Evolutionary conservation across 2,329 filamentous ascomycete species (phyloP).

Genomic region (Stromatinia cepivora): DNA sequence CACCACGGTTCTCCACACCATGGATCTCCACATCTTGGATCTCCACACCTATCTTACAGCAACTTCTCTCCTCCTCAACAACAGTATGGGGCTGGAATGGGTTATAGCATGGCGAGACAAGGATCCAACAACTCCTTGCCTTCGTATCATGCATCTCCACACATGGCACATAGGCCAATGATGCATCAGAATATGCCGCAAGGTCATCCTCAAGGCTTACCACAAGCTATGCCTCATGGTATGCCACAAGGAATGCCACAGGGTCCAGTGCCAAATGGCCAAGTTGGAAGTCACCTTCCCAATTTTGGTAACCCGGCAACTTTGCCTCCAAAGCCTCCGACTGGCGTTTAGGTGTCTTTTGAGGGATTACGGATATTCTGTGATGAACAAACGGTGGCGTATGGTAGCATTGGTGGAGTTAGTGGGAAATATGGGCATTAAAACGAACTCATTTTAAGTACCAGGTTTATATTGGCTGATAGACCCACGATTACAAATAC

Average conservation of each 20-base stretch:
- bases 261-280: conserved; percentile 36
- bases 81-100: conserved; percentile 39
- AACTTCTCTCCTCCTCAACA: conserved; percentile 39
- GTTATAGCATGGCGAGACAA: conserved; percentile 42
- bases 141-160: conserved; percentile 42
- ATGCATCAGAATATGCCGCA: conserved; percentile 41
- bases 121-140: conserved; percentile 42
- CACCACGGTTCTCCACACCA: conserved; percentile 41
- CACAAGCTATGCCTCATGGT: conserved; percentile 32
- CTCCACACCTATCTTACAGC: conserved; percentile 49
- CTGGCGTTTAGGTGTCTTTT: conserved; percentile 39
- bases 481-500: conserved; percentile 37
- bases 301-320: conserved; percentile 57
- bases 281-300: conserved; percentile 51
- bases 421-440: conserved; percentile 36
- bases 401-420: conserved; percentile 43
- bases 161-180: conserved; percentile 41
- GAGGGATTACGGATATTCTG: conserved; percentile 30
- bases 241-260: conserved; percentile 34
- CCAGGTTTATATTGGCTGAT: conserved; percentile 39
- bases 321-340: conserved; percentile 56
- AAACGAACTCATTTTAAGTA: conserved; percentile 36
- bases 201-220: conserved; percentile 34
- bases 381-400: conserved; percentile 40
- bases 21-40: conserved; percentile 44